Evolutionary conservation across 192 early-diverging fungal species (phyloP), one percentile per base, ranked within the genome.

Genomic region (Backusella macrospora): DNA sequence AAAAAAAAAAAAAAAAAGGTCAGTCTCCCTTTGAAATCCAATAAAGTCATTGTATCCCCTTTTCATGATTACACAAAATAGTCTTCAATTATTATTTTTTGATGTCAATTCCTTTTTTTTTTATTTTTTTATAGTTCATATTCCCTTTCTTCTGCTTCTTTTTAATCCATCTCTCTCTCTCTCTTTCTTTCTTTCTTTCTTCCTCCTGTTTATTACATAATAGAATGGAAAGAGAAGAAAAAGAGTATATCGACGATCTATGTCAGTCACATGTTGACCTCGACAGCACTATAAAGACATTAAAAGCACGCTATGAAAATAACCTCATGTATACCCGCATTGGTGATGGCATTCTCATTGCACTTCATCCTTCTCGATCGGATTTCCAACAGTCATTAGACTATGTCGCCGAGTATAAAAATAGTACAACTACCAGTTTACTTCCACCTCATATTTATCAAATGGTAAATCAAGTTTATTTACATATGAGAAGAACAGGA

Each of bases 401-500:
- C 6, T 92, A 92, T 80, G 91, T 91, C 3, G 86, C 85, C 10
- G 85, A 88, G 62, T 91, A 89, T 52, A 86, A 88, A 59, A 87
- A 88, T 76, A 88, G 46, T n/a, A 69, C 80, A 13, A 64, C 69
- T 42, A 77, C 74, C 76, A 82, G 67, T 78, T 82, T 68, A 72
- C 78, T 87, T 44, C 71, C 85, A 4, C 90, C 92, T 5, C 93
- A 95, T 65, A 86, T 94, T 12, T 95, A 91, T 84, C 89, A 90
- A 9, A 68, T 92, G 26, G 89, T 90, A n/a, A 85, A 90, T 44
- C 84, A 89, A 49, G 93, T 92, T 23, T 96, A 94, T 77, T 76
- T 90, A 47, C 95, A 95, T 70, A 89, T 96, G 89, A 79, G 87
- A n/a, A 84, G 93, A 65, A 90, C 86, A 7, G 87, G 90, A 14